Conservation (phyloP, 1,139 yeast genomes). For the Sugiyamaella castrensis region DNA sequence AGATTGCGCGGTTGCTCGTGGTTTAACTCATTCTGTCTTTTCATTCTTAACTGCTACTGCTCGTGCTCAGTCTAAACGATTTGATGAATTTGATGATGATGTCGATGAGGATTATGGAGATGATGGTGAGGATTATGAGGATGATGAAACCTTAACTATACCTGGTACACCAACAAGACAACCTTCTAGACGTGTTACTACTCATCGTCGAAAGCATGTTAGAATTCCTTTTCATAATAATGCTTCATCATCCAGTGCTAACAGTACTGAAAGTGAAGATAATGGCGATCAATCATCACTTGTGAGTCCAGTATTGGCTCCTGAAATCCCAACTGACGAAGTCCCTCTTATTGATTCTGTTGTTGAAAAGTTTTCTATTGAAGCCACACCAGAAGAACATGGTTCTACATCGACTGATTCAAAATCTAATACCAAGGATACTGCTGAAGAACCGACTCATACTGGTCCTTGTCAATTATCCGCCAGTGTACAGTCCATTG, state of each 20-base stretch:
- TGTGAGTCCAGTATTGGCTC: slow-evolving; percentile 1
- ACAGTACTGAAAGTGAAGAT: slow-evolving; percentile 5
- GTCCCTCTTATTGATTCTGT: not conserved
- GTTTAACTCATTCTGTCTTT: slow-evolving; percentile 17
- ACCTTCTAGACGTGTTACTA: not conserved
- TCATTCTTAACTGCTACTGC: slow-evolving; percentile 30
- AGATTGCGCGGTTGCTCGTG: slow-evolving; percentile 20
- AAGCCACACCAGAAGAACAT: not conserved
- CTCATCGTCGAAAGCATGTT: slow-evolving; percentile 1
- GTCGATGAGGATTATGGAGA: slow-evolving; percentile 27
- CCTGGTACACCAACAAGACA: not conserved
- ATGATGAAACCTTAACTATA: slow-evolving; percentile 16
- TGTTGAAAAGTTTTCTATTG: not conserved
- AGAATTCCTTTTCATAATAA: not conserved
- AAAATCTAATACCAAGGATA: not conserved
- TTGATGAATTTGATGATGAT: slow-evolving; percentile 29
- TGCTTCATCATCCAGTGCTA: no score
- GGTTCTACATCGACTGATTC: not conserved
- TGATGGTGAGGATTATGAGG: slow-evolving; percentile 20
- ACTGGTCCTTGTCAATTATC: slow-evolving; percentile 9
- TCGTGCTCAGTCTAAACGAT: slow-evolving; percentile 21
- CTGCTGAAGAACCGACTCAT: not conserved
- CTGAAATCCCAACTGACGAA: not conserved
- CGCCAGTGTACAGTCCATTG: slow-evolving; percentile 7
- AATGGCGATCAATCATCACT: not conserved